Percentiles rank a stretch among this genome's conserved stretches.
These are phyloP conservation scores for Maudiozyma bulderi DNA, from an alignment of 805 yeast genomes.

Conservation along the genomic window DNA sequence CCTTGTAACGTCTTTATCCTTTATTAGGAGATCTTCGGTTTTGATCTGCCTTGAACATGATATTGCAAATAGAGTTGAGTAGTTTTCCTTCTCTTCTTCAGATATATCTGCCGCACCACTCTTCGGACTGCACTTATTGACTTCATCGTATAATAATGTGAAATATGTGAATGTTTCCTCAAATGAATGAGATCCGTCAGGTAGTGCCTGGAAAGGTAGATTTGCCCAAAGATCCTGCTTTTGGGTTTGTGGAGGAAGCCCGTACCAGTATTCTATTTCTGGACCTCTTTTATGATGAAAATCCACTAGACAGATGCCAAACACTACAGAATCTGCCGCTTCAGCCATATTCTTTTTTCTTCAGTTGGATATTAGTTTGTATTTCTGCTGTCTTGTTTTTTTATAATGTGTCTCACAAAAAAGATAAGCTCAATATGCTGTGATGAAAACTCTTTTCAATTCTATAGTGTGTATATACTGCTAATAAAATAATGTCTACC, in stretches of 20 bases:
- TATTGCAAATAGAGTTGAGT: conserved; percentile 82
- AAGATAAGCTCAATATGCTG: too few relatives aligned
- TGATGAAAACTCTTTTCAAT: too few relatives aligned
- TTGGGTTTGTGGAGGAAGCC: conserved; percentile 30
- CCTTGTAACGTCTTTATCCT: conserved; percentile 61
- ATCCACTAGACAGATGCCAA: conserved; percentile 83
- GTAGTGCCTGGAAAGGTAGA: conserved; percentile 87
- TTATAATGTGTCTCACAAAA: too few relatives aligned
- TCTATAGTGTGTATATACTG: too few relatives aligned
- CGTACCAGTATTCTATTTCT: conserved; percentile 85
- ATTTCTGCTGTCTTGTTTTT: not conserved
- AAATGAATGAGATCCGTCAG: conserved; percentile 90
- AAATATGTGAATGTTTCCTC: conserved; percentile 91
- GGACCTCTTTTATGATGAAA: conserved; percentile 93
- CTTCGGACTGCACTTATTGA: conserved; percentile 26
- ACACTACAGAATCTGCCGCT: conserved; percentile 34
- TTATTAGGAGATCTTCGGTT: conserved; percentile 46
- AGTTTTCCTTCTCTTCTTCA: conserved; percentile 28
- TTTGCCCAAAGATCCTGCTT: conserved; percentile 59
- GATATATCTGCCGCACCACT: conserved; percentile 33
- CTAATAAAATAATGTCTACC: too few relatives aligned
- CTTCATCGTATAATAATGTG: conserved; percentile 65
- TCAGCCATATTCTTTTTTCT: not conserved
- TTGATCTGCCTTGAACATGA: conserved; percentile 83
- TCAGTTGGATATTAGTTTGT: not conserved